phyloP scores from a whole-genome alignment of 2,329 filamentous ascomycete genomes.

The Phaeosphaeriaceae sp. region DNA sequence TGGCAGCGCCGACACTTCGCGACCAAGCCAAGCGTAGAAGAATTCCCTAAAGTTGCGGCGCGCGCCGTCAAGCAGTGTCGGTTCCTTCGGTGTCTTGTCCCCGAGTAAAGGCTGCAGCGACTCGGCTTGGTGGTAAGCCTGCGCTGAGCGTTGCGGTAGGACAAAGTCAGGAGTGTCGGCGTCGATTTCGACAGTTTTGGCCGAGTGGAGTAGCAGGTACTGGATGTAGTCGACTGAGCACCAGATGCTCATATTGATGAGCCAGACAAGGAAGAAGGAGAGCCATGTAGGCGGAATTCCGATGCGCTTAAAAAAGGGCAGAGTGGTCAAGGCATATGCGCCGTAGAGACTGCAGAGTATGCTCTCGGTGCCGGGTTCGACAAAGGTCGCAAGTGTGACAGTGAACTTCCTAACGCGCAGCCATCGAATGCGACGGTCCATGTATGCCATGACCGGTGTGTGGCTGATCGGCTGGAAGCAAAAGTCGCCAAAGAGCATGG shows the following conservation, averaged over 20 bases:
- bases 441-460: conserved; percentile 79
- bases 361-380: conserved; percentile 91
- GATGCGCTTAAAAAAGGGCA: conserved; percentile 68
- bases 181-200: conserved; percentile 73
- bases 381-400: conserved; percentile 83
- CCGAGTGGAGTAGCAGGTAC: conserved; percentile 77
- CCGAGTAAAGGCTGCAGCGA: conserved; percentile 31
- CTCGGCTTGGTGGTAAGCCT: conserved; percentile 41
- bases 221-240: conserved; percentile 75
- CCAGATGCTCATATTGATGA: conserved; percentile 72
- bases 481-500: conserved; percentile 81
- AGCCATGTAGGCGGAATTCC: conserved; percentile 71
- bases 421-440: conserved; percentile 85
- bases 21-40: conserved; percentile 81
- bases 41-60: conserved; percentile 71
- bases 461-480: conserved; percentile 87
- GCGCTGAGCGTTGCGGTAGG: conserved; percentile 47
- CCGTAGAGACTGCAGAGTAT: conserved; percentile 84
- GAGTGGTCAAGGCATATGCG: conserved; percentile 77
- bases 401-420: conserved; percentile 93
- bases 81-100: conserved; percentile 13
- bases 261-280: conserved; percentile 71
- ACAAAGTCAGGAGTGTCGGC: conserved; percentile 78
- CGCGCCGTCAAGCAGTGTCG: conserved; percentile 41
- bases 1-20: conserved; percentile 82